Base-by-base conservation (phyloP, 352 stramenopile species). In the Phytophthora rubi region DNA sequence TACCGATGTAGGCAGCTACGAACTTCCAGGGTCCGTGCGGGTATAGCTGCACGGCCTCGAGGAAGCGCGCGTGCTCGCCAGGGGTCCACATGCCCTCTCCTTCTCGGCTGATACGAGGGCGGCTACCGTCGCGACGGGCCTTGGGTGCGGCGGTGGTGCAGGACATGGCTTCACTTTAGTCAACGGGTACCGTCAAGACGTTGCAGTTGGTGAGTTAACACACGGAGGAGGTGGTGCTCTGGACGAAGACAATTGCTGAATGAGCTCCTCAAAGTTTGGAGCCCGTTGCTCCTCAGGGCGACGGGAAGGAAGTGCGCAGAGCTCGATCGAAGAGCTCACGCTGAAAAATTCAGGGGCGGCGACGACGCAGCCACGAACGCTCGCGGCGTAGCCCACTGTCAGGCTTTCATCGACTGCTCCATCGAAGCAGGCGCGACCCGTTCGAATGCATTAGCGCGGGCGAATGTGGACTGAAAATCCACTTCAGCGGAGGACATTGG, bases 11-110 rank as follows among this genome's bases (percentile, higher is more conserved):
- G 44, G 71, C 74, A 16, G 80, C 77, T 51, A 88, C 76, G 35
- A 80, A 58, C 62, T 88, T 85, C 80, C 80, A 88, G 16, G 80
- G 80, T 0, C 80, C 77, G n/a, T 80, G 71, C n/a, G 80, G 80
- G 30, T 81, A 82, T 42, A 84, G 56, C n/a, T 69, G 54, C 54
- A 83, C 49, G 21, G 73, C 79, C 56, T 86, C 73, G 21, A 86
- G 74, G 76, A 86, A 86, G 47, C 79, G 79, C 18, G 61, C 66
- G 60, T 86, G 76, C 65, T 86, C 76, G 16, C 54, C 30, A 30
- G 76, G 33, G 2, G 79, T 83, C 76, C 79, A 86, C 2, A 85
- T 66, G 37, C 79, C 75, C 15, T 76, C 68, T 5, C 75, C 75
- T 58, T 82, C 75, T 13, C 57, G 56, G 33, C 75, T 82, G 61